These are phyloP conservation scores for Lentithecium fluviatile DNA, from an alignment of 495 filamentous ascomycete genomes.

Conservation along the genomic window DNA sequence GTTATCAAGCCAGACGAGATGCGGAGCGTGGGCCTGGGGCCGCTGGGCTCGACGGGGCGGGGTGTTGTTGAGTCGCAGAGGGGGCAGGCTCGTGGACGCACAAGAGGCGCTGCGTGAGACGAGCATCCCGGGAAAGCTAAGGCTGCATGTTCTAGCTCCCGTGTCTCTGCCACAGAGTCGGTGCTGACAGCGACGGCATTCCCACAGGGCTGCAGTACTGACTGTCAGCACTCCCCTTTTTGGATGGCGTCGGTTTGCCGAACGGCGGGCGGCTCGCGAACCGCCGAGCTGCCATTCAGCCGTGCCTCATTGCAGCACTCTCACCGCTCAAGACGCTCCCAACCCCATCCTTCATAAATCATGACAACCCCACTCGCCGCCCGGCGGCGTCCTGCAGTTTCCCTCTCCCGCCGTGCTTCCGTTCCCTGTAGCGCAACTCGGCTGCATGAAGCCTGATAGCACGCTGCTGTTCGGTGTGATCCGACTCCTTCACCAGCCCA, in stretches of 20 bases:
- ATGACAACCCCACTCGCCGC: too few species aligned
- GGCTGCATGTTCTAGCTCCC: neutral
- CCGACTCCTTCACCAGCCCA: too few species aligned
- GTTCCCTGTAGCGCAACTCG: too few species aligned
- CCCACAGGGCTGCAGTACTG: neutral
- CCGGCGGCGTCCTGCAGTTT: too few species aligned
- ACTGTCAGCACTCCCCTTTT: neutral
- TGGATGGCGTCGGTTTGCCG: neutral
- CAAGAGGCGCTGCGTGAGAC: slow-evolving; percentile 1
- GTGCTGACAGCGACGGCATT: neutral
- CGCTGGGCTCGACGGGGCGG: slow-evolving; percentile 2
- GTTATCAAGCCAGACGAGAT: neutral
- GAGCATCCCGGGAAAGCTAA: neutral
- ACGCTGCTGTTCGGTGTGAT: too few species aligned
- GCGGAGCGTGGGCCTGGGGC: slow-evolving; percentile 1
- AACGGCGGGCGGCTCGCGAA: neutral
- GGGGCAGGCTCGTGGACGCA: neutral
- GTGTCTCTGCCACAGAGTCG: neutral
- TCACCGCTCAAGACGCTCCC: too few species aligned
- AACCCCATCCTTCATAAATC: too few species aligned
- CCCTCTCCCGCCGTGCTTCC: too few species aligned
- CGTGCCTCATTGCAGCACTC: too few species aligned
- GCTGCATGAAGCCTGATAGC: too few species aligned
- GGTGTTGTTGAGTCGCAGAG: neutral
- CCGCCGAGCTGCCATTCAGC: too few species aligned